phyloP scores from a whole-genome alignment of 75 land plant genomes.

The Cryptomeria japonica region DNA sequence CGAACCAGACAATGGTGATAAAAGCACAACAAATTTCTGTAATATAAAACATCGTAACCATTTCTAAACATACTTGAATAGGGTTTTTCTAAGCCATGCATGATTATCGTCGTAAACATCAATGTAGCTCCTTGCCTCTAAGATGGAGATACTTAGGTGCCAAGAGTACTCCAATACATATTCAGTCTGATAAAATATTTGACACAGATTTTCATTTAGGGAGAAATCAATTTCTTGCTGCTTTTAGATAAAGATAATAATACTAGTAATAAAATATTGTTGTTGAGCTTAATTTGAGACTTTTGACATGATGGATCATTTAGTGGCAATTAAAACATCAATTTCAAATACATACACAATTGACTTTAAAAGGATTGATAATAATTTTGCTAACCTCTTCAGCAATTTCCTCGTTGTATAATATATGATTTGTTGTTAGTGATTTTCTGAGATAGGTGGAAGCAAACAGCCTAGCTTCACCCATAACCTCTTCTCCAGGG shows the following conservation, averaged over 20 bases:
- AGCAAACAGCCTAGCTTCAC: slow-evolving; percentile 21
- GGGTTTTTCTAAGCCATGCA: not conserved
- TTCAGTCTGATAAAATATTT: not conserved
- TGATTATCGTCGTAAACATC: not conserved
- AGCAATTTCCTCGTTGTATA: not conserved
- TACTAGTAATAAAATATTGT: too few relatives aligned
- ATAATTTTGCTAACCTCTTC: not conserved
- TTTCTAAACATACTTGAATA: not conserved
- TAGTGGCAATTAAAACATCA: too few relatives aligned
- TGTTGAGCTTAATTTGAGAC: too few relatives aligned
- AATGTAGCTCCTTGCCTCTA: not conserved
- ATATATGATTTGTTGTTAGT: not conserved
- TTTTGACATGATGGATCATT: too few relatives aligned
- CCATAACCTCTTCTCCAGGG: slow-evolving; percentile 25
- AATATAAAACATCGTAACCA: too few relatives aligned
- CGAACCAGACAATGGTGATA: not conserved
- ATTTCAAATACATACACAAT: too few relatives aligned
- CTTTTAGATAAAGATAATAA: too few relatives aligned
- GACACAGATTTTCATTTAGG: too few relatives aligned
- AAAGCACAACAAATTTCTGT: not conserved
- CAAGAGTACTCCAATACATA: not conserved
- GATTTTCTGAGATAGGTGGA: slow-evolving; percentile 8
- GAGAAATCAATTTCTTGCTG: too few relatives aligned
- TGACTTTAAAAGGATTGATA: too few relatives aligned
- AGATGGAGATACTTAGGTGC: not conserved